Percentiles rank a stretch among this genome's conserved stretches.
Evolutionary conservation across 176 grass and related monocot species (phyloP).

Genomic region (Eleusine coracana): DNA sequence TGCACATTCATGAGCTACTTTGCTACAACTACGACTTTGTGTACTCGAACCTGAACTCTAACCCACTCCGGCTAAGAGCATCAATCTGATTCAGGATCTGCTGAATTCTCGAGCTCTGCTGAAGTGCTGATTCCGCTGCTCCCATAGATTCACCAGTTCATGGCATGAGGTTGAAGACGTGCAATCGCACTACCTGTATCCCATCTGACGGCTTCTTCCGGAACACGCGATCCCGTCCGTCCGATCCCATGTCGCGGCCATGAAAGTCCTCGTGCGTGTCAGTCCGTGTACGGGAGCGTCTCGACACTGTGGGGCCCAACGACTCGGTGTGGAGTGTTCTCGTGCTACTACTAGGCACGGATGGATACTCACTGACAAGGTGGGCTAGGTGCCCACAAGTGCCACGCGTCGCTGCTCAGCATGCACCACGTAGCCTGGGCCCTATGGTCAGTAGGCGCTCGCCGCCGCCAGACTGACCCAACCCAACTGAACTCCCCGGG

Average conservation of each 20-base stretch:
- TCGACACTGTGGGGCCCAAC: not conserved
- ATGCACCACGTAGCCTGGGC: not conserved
- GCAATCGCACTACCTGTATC: too few relatives aligned
- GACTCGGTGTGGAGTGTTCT: not conserved
- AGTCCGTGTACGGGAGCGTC: not conserved
- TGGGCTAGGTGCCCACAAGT: not conserved
- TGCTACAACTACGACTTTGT: too few relatives aligned
- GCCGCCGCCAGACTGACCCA: not conserved
- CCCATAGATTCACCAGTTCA: too few relatives aligned
- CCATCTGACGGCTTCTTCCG: not conserved
- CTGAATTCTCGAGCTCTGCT: too few relatives aligned
- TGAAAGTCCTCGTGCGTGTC: not conserved
- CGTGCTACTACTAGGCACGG: not conserved
- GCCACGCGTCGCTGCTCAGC: not conserved
- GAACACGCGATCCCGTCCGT: conserved; percentile 20
- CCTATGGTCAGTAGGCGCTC: not conserved
- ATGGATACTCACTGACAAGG: not conserved
- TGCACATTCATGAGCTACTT: too few relatives aligned
- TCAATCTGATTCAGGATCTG: too few relatives aligned
- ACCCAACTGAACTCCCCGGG: not conserved
- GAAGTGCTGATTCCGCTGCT: too few relatives aligned
- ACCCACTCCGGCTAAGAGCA: too few relatives aligned
- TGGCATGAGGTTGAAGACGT: too few relatives aligned
- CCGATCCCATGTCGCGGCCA: not conserved
- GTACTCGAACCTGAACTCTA: too few relatives aligned